Conservation (phyloP, 768 basidiomycete genomes). For the Rossbeevera mucosa region DNA sequence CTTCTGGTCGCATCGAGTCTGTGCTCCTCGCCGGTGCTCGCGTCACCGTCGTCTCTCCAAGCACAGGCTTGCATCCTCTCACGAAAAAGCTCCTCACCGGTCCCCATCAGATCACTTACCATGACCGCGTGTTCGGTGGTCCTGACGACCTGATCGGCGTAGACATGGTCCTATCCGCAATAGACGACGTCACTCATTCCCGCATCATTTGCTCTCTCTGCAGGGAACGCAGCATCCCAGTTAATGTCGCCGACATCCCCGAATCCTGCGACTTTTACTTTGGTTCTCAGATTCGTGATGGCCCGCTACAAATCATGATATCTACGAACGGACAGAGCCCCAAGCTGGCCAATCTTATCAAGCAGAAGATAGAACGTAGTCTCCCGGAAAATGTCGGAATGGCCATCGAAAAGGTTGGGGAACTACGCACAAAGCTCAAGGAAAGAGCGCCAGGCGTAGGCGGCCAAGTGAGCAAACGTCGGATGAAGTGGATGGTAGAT, state of each 20-base stretch:
- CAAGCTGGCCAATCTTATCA: slow-evolving; percentile 81
- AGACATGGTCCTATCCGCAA: slow-evolving; percentile 91
- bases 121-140: slow-evolving; percentile 63
- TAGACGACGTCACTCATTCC: slow-evolving; percentile 75
- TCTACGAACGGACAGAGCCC: slow-evolving; percentile 94
- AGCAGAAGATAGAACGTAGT: slow-evolving; percentile 58
- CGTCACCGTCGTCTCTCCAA: slow-evolving; percentile 75
- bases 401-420: slow-evolving; percentile 77
- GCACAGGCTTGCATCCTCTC: slow-evolving; percentile 56
- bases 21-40: slow-evolving; percentile 76
- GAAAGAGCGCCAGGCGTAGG: slow-evolving; percentile 80
- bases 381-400: slow-evolving; percentile 70
- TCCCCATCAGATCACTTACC: slow-evolving; percentile 52
- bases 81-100: slow-evolving; percentile 50
- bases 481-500: slow-evolving; percentile 92
- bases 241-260: slow-evolving; percentile 96
- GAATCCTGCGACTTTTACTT: slow-evolving; percentile 98
- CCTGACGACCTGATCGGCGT: slow-evolving; percentile 61
- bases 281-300: slow-evolving; percentile 86
- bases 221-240: slow-evolving; percentile 66
- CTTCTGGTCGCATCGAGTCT: slow-evolving; percentile 81
- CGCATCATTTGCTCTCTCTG: slow-evolving; percentile 68
- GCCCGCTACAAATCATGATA: slow-evolving; percentile 92
- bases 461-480: slow-evolving; percentile 63
- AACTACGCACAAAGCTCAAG: slow-evolving; percentile 66